phyloP scores from a whole-genome alignment of 1,284 basidiomycete species.

The Marasmius oreades region DNA sequence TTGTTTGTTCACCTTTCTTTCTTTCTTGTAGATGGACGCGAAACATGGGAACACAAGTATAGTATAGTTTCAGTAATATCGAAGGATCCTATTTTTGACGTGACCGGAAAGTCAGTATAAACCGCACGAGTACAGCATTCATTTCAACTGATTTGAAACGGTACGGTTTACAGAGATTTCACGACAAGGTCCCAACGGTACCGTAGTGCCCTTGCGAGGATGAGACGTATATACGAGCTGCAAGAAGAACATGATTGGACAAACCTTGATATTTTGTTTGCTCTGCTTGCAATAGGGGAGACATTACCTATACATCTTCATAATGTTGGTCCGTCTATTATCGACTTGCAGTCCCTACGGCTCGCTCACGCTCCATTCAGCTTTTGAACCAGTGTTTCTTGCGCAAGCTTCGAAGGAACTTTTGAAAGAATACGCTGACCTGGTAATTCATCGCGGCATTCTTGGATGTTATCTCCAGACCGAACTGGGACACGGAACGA shows the following conservation, averaged over 20 bases:
- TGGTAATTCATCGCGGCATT: conserved; percentile 54
- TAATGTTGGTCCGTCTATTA: conserved; percentile 42
- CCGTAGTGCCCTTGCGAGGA: conserved; percentile 45
- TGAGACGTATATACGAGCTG: conserved; percentile 55
- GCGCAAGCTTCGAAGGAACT: conserved; percentile 55
- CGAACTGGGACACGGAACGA: conserved; percentile 76
- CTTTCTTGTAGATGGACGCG: conserved; percentile 37
- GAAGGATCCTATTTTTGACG: conserved; percentile 63
- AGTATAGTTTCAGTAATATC: conserved; percentile 48
- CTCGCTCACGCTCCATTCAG: conserved; percentile 26
- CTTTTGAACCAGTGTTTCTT: conserved; percentile 65
- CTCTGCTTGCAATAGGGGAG: conserved; percentile 48
- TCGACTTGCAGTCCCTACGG: neutral
- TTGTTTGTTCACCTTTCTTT: neutral
- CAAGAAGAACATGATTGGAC: conserved; percentile 52
- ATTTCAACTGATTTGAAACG: neutral
- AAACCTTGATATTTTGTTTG: conserved; percentile 39
- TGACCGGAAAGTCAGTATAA: conserved; percentile 44
- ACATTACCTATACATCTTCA: conserved; percentile 51
- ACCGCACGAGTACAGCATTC: neutral
- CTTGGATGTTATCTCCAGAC: conserved; percentile 74
- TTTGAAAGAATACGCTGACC: conserved; percentile 43
- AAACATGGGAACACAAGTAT: conserved; percentile 45
- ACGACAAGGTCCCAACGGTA: conserved; percentile 49
- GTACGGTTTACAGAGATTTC: conserved; percentile 38